Evolutionary conservation across 345 rosid species (phyloP).

Genomic region (Eucalyptus globulus): DNA sequence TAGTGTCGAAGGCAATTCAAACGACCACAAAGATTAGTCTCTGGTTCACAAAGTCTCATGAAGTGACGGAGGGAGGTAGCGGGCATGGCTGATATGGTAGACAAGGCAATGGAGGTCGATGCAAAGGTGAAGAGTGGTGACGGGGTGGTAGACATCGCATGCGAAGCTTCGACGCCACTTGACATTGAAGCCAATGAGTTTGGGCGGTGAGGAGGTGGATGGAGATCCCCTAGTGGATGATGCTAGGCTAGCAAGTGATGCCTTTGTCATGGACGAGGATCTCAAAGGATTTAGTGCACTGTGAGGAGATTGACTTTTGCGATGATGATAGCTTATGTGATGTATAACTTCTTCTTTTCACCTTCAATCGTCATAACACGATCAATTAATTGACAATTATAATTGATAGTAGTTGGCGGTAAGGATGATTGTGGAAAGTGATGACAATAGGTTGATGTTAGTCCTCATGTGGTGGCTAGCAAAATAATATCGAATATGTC

Average conservation of each 20-base stretch:
- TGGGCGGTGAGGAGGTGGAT: neutral
- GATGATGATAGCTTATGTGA: neutral
- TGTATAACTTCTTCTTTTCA: neutral
- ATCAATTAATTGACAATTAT: neutral
- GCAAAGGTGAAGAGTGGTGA: neutral
- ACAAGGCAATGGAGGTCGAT: neutral
- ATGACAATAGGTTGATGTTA: neutral
- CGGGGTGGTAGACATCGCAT: rapidly evolving
- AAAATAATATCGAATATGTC: neutral
- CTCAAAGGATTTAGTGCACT: neutral
- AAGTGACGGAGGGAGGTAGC: neutral
- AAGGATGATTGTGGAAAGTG: neutral
- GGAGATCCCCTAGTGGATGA: neutral
- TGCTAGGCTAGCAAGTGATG: neutral
- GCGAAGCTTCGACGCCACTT: neutral
- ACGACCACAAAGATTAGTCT: neutral
- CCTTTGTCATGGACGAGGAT: neutral
- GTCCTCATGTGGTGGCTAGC: neutral
- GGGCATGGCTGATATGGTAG: neutral
- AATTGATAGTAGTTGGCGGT: rapidly evolving
- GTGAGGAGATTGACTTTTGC: neutral
- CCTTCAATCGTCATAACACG: rapidly evolving
- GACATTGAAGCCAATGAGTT: neutral
- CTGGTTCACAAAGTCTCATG: no score
- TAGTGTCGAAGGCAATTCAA: rapidly evolving